Conservation (phyloP, 2,329 filamentous ascomycete genomes). For the Aotearoamyces nothofagi region DNA sequence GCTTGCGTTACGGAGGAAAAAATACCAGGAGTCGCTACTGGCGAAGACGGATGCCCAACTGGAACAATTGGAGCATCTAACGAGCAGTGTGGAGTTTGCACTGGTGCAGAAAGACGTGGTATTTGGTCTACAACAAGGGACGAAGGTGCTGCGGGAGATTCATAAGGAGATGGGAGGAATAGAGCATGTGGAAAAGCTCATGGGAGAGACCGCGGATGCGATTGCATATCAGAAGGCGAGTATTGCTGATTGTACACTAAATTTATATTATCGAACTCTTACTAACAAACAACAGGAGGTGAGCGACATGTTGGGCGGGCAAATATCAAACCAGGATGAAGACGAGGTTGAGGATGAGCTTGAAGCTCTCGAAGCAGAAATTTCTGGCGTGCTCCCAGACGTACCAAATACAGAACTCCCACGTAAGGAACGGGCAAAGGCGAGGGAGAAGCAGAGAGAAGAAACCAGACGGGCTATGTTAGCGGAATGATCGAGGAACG, state of each 20-base stretch:
- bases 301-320: slow-evolving; percentile 75
- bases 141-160: slow-evolving; percentile 76
- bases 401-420: slow-evolving; percentile 11
- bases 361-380: slow-evolving; percentile 59
- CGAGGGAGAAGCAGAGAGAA: slow-evolving; percentile 12
- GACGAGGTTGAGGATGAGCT: slow-evolving; percentile 96
- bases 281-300: slow-evolving; percentile 49
- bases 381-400: slow-evolving; percentile 22
- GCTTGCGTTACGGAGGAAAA: slow-evolving; percentile 82
- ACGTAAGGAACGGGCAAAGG: slow-evolving; percentile 14
- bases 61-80: slow-evolving; percentile 83
- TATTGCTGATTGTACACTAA: background rate
- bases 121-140: slow-evolving; percentile 85
- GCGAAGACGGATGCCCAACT: slow-evolving; percentile 84
- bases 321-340: slow-evolving; percentile 88
- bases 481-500: no score
- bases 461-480: slow-evolving; percentile 15
- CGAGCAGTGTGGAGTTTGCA: slow-evolving; percentile 83
- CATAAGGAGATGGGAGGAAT: slow-evolving; percentile 92
- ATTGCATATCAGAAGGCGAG: slow-evolving; percentile 78
- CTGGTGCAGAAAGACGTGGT: slow-evolving; percentile 93
- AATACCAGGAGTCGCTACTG: slow-evolving; percentile 86
- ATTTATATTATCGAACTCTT: background rate
- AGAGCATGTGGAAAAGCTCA: slow-evolving; percentile 84
- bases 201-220: slow-evolving; percentile 84